These are phyloP conservation scores for Aspergillus sclerotialis DNA, from an alignment of 2,329 filamentous ascomycete genomes.

Conservation along the genomic window DNA sequence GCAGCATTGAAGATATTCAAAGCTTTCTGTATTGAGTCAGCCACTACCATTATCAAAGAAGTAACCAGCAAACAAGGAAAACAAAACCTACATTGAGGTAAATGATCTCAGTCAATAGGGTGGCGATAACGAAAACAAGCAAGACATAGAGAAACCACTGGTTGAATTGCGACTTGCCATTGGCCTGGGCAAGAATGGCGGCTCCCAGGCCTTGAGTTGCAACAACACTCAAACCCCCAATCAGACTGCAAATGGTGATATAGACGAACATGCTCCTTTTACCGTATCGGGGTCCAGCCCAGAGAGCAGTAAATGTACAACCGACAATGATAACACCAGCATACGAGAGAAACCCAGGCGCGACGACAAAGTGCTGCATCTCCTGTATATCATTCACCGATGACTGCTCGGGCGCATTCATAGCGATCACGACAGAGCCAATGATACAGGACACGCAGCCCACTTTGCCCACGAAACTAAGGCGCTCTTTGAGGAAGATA, in stretches of 20 bases:
- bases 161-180: slow-evolving; percentile 82
- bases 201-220: slow-evolving; percentile 88
- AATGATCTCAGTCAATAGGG: slow-evolving; percentile 86
- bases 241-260: slow-evolving; percentile 88
- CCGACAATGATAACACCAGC: slow-evolving; percentile 75
- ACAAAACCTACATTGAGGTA: slow-evolving; percentile 77
- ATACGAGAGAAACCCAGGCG: slow-evolving; percentile 80
- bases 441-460: slow-evolving; percentile 93
- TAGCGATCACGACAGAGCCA: slow-evolving; percentile 84
- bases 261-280: slow-evolving; percentile 98
- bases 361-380: slow-evolving; percentile 81
- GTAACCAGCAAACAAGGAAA: not conserved
- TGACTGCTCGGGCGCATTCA: slow-evolving; percentile 83
- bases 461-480: slow-evolving; percentile 94
- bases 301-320: slow-evolving; percentile 65
- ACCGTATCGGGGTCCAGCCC: slow-evolving; percentile 77
- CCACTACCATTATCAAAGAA: not conserved
- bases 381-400: slow-evolving; percentile 83
- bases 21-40: slow-evolving; percentile 66
- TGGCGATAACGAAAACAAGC: slow-evolving; percentile 82
- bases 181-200: slow-evolving; percentile 79
- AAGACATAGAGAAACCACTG: slow-evolving; percentile 95
- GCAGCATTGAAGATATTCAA: slow-evolving; percentile 95
- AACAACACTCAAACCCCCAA: slow-evolving; percentile 90
- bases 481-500: slow-evolving; percentile 89